phyloP scores from a whole-genome alignment of 2,329 filamentous ascomycete species.

The Aspergillus nomiae region DNA sequence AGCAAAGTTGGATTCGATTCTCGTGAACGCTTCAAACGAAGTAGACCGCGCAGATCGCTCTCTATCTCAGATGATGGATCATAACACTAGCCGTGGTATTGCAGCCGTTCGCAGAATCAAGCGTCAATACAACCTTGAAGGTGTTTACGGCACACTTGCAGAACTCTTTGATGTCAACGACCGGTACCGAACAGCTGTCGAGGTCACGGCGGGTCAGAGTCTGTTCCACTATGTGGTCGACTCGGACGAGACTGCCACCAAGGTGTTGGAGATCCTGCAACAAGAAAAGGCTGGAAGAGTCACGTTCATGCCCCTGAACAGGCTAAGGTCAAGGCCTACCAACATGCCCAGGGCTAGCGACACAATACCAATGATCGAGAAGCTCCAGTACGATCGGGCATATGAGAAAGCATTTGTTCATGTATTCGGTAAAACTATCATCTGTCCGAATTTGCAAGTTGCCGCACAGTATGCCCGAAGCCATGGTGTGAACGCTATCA shows the following conservation, averaged over 20 bases:
- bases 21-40: slow-evolving; percentile 74
- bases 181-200: slow-evolving; percentile 82
- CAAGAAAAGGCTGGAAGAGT: slow-evolving; percentile 80
- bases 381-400: slow-evolving; percentile 73
- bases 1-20: slow-evolving; percentile 77
- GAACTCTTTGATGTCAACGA: slow-evolving; percentile 89
- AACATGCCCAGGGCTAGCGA: slow-evolving; percentile 86
- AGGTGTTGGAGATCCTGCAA: slow-evolving; percentile 76
- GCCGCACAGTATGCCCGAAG: slow-evolving; percentile 90
- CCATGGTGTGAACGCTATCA: slow-evolving; percentile 90
- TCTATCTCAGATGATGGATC: slow-evolving; percentile 84
- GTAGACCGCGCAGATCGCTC: slow-evolving; percentile 74
- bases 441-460: slow-evolving; percentile 85
- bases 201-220: slow-evolving; percentile 88
- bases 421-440: slow-evolving; percentile 92
- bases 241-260: slow-evolving; percentile 81
- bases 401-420: slow-evolving; percentile 89
- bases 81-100: slow-evolving; percentile 80
- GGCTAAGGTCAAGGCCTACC: slow-evolving; percentile 68
- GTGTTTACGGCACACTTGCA: slow-evolving; percentile 88
- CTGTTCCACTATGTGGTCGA: slow-evolving; percentile 97
- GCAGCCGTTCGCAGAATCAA: slow-evolving; percentile 84
- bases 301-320: slow-evolving; percentile 91
- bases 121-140: slow-evolving; percentile 74
- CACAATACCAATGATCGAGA: slow-evolving; percentile 82